Evolutionary conservation across 129 eudicot genomes (phyloP), one percentile per base, ranked within the genome.

Genomic region (Flaveria sonorensis): DNA sequence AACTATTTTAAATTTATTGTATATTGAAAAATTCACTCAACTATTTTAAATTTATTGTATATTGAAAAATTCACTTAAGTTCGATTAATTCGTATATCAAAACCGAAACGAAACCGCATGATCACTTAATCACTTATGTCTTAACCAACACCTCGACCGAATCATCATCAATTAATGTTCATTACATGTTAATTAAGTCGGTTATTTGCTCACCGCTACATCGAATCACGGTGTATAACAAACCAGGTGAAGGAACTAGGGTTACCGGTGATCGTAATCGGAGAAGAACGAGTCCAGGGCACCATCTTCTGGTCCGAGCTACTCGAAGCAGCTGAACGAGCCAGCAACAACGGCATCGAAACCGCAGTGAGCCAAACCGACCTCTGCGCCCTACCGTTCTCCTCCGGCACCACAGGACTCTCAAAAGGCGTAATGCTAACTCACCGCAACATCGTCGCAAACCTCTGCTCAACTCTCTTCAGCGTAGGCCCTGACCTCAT

Each of bases 341-440:
- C 93, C 1, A 83, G 79, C 74, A 77, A 73, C 40, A 83, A 57
- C 30, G 62, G 46, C 12, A 81, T 81, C 2, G 89, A 91, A 70
- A 75, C 50, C n/a, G 73, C 83, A 1, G 82, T 88, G 3, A 76
- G 66, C 7, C 92, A 91, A 57, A 82, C 62, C 51, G 97, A 91
- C 74, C 79, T 91, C 13, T 95, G 97, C 20, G 99, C 99, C 4
- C 97, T 95, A 10, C 99, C 99, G 8, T 95, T 95, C 72, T 95
- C 99, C 11, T 95, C 99, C 4, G 99, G 99, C 42, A 95, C 99
- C 19, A 95, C 99, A 6, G 97, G 97, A 3, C 56, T 91, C 30
- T 91, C 99, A 1, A 91, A 95, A 64, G 99, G 99, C 0, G 99
- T 95, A 47, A 95, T 95, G 99, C 81, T 95, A 36, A 95, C 92